Evolutionary conservation across 768 basidiomycete genomes (phyloP), one percentile per base, ranked within the genome.

Genomic region (Baorangia bicolor): DNA sequence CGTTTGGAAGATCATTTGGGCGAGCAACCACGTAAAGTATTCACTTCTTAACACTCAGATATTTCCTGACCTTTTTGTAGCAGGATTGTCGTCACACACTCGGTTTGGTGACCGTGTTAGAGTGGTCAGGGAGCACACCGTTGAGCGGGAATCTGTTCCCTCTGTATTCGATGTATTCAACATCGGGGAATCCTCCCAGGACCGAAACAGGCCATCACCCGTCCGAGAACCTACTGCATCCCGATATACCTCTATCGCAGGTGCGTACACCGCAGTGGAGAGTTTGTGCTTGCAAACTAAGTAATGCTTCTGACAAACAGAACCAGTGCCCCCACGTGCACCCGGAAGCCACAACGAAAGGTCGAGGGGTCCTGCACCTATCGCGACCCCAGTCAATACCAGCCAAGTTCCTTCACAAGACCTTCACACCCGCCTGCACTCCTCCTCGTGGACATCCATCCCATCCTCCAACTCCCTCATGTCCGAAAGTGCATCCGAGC

Each of bases 401-500:
- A 61, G 42, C 48, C 58, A 51, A 20, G 21, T 8, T 18, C 47
- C 49, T 30, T 47, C 63, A 21, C 61, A 60, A 18, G 64, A 63
- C 45, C 31, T 55, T 39, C 60, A 62, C 37, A 16, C 58, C 13
- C 64, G 65, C 35, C 38, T 56, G 28, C 67, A 67, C 33, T 47
- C 66, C 27, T 64, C 69, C 28, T 64, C 73, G 3, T 65, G 73
- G 54, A 33, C 73, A 16, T 68, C 73, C 31, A 58, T 71, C 18
- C 69, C 72, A 7, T 66, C 71, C 10, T 70, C 74, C 23, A 79
- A 73, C 34, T 76, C 75, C 0, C 74, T 77, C 41, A 73, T 77
- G 38, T 71, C 74, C 2, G 80, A 81, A 60, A 80, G 70, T 55
- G 75, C 76, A 2, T 72, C 72, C 12, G 80, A 80, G 49, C 70